Base-by-base conservation (phyloP, 768 basidiomycete species). In the Phlebiopsis flavidoalba region DNA sequence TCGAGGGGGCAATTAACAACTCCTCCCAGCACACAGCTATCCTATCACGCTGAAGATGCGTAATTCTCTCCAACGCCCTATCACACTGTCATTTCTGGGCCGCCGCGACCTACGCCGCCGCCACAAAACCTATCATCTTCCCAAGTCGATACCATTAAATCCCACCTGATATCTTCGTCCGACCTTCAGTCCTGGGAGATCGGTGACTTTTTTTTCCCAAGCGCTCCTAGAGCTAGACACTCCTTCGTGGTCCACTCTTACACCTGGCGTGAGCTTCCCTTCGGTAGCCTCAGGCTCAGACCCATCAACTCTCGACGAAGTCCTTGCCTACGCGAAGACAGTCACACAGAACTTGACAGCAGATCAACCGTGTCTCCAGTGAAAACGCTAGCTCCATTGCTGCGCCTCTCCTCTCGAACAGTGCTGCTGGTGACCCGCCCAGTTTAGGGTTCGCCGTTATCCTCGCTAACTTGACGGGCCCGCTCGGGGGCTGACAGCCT, bases 341-440 rank as follows among this genome's bases (percentile, higher is more conserved):
- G 75, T 83, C 21, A 82, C 91, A n/a, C 63, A 72, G 3, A 75
- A 77, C 57, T 82, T 83, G 36, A 66, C 79, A 11, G 46, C 57
- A n/a, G 6, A 74, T 79, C 6, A 83, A 78, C 65, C 76, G 71
- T 37, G 54, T 45, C 22, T 33, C 73, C 77, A 33, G 65, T 74
- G 14, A 69, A 72, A 2, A 82, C 80, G 15, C 83, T 1, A 15
- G 15, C 5, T 14, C 5, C 17, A n/a, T 43, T 36, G 31, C 87
- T 1, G 83, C 84, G 64, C 82, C 87, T 0, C 75, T 93, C 17
- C 72, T 86, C 6, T 65, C 73, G 54, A 67, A 86, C 33, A 77
- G 80, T 45, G 86, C 88, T 15, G 89, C 86, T 0, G 86, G 78
- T 0, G 94, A 96, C 67, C 93, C 93, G 0, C 83, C 92, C 0